Base-by-base conservation (phyloP, 352 stramenopile species). In the Aphanomyces stellatus region DNA sequence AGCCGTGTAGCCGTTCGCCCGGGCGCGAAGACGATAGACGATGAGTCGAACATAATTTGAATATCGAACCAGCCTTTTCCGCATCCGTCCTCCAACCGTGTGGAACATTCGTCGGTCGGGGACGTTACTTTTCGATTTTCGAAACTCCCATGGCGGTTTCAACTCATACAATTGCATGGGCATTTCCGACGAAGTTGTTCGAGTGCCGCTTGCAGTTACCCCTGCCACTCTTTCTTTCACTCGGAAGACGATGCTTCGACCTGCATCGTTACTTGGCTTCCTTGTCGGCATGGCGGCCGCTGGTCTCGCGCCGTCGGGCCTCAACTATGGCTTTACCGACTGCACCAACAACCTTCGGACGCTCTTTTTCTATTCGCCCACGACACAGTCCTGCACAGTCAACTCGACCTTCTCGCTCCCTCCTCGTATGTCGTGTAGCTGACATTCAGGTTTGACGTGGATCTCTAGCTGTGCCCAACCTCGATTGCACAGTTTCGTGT, bases 271-370 rank as follows among this genome's bases (percentile, higher is more conserved):
- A 22, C 42, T 13, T 13, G 13, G 8, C 7, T 22, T 51, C 6
- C 42, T 51, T 8, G 8, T 64, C 33, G 22, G 22, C 10, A 51
- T 64, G 64, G 56, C 79, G 79, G 0, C 65, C 51, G 53, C 69
- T 30, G 7, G 77, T 71, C 3, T 74, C 73, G 37, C 13, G n/a
- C 1, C 10, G 17, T 11, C 37, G 37, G 49, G 19, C 25, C 28
- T 63, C n/a, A 37, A 49, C 62, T 93, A 91, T 55, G 85, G 82
- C 69, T 93, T 90, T 57, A 82, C 81, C 66, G 82, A 91, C 70
- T 93, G 82, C 68, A 78, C 90, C n/a, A 76, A 90, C 62, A 80
- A 89, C 66, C 63, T 78, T 71, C 85, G 81, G 46, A 77, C 82
- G 66, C 76, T 93, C 37, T 93, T 75, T 62, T 93, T 83, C 75